phyloP scores from a whole-genome alignment of 768 basidiomycete species.

The Nidula microcarpa region DNA sequence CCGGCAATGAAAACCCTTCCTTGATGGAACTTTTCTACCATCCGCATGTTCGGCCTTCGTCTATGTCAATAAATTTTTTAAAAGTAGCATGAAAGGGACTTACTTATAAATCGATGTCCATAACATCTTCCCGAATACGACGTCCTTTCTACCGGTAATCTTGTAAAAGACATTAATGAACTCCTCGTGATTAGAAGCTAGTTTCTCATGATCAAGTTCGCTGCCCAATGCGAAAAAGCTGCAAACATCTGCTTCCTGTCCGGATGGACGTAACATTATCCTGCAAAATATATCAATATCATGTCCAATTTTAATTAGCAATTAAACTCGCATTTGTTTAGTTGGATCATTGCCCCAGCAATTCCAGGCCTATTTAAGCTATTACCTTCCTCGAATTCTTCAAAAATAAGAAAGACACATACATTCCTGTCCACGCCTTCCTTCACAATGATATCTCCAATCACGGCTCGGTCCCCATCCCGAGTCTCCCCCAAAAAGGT shows the following conservation, averaged over 20 bases:
- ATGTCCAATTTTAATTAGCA: not conserved
- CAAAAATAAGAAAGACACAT: constrained; percentile 9
- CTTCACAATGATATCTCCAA: constrained; percentile 33
- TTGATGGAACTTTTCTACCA: constrained; percentile 35
- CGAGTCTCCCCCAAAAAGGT: constrained; percentile 37
- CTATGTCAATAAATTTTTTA: not conserved
- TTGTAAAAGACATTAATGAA: not conserved
- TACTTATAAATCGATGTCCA: not conserved
- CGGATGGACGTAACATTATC: not conserved
- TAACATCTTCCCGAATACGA: not conserved
- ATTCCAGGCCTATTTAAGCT: not conserved
- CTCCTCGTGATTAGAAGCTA: not conserved
- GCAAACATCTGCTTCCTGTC: not conserved
- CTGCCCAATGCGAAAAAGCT: not conserved
- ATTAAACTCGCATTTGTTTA: not conserved
- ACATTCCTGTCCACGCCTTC: constrained; percentile 21
- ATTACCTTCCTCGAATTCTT: constrained; percentile 9
- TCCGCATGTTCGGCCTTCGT: constrained; percentile 42
- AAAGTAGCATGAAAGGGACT: not conserved
- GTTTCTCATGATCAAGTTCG: not conserved
- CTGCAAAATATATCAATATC: constrained; percentile 11
- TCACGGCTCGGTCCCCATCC: constrained; percentile 16
- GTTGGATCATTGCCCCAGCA: not conserved
- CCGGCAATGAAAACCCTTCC: constrained; percentile 48
- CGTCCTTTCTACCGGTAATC: not conserved